phyloP scores from a whole-genome alignment of 2,329 filamentous ascomycete species.

The Cladosporium sp. region DNA sequence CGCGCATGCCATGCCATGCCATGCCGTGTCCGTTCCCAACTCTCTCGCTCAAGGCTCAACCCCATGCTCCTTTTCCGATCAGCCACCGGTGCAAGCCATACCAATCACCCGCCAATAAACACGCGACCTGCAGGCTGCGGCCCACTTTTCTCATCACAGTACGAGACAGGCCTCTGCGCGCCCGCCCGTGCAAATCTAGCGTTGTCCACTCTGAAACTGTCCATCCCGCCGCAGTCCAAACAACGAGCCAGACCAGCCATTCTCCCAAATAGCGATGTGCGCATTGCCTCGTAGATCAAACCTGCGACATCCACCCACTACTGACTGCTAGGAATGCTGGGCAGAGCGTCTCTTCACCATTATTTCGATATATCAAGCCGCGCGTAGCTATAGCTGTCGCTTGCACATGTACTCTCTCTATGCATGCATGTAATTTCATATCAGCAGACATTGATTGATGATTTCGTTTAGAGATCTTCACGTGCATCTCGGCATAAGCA shows the following conservation, averaged over 20 bases:
- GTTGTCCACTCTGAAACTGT: background rate
- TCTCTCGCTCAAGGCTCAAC: background rate
- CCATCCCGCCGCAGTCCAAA: background rate
- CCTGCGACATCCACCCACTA: background rate
- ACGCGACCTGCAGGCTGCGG: background rate
- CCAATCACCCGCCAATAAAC: background rate
- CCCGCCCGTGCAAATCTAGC: background rate
- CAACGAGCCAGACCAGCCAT: background rate
- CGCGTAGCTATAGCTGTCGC: background rate
- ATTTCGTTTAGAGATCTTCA: background rate
- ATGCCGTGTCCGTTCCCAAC: too few species aligned
- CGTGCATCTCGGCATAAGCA: background rate
- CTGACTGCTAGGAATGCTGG: constrained; percentile 1
- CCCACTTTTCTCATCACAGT: background rate
- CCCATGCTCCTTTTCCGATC: background rate
- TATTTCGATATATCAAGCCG: background rate
- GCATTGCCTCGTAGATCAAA: background rate
- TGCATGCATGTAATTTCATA: background rate
- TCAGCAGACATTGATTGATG: background rate
- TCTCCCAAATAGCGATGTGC: background rate
- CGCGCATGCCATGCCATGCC: background rate
- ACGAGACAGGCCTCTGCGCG: constrained; percentile 4
- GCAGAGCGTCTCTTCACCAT: background rate
- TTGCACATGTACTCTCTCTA: too few species aligned
- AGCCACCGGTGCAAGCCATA: background rate